Conservation (phyloP, 2,329 filamentous ascomycete genomes). For the Cladosporium sp. region DNA sequence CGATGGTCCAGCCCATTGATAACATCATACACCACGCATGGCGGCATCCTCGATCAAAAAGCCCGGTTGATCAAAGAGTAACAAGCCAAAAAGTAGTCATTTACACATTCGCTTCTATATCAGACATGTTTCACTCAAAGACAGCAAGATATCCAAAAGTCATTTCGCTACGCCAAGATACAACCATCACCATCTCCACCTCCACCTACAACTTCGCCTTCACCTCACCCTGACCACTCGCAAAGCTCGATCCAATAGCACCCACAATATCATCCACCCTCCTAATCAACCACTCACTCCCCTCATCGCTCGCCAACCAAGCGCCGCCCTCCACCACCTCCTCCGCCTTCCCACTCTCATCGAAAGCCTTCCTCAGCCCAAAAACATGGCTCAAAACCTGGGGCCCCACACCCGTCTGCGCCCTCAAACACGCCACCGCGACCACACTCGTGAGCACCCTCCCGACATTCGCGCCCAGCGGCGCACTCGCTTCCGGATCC, state of each 20-base stretch:
- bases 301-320: slow-evolving; percentile 64
- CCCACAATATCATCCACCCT: slow-evolving; percentile 59
- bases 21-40: no score
- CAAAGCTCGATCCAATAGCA: slow-evolving; percentile 50
- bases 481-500: slow-evolving; percentile 54
- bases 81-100: no score
- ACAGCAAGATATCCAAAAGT: no score
- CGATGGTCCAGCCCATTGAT: no score
- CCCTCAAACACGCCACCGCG: slow-evolving; percentile 68
- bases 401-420: slow-evolving; percentile 77
- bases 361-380: slow-evolving; percentile 70
- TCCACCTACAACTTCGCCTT: slow-evolving; percentile 42
- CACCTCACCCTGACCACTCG: slow-evolving; percentile 40
- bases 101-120: no score
- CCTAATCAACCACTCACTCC: slow-evolving; percentile 59
- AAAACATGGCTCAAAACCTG: slow-evolving; percentile 81
- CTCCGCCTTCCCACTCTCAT: slow-evolving; percentile 53
- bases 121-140: no score
- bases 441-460: slow-evolving; percentile 68
- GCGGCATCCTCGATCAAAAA: no score
- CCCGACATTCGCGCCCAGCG: slow-evolving; percentile 50
- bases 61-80: no score
- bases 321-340: slow-evolving; percentile 55
- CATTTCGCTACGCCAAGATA: no score
- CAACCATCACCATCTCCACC: no score